Evolutionary conservation across 2,329 filamentous ascomycete genomes (phyloP).

Genomic region (Mycosphaerella arachidis): DNA sequence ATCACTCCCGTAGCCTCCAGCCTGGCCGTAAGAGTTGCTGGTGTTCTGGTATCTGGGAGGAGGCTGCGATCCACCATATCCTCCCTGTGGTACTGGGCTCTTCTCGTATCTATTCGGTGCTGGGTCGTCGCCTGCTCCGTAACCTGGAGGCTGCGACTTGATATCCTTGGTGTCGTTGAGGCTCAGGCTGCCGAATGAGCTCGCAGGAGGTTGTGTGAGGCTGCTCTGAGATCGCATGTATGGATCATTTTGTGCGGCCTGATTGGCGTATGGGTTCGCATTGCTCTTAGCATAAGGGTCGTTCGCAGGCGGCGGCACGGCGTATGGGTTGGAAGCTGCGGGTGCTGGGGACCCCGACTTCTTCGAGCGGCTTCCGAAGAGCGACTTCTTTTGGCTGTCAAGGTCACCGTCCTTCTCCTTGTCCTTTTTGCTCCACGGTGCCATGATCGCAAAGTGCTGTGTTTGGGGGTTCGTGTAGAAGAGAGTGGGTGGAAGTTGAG

Average conservation of each 20-base stretch:
- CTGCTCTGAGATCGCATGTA: conserved; percentile 27
- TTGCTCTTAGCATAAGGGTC: conserved; percentile 25
- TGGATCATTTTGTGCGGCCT: conserved; percentile 24
- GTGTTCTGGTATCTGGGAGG: conserved; percentile 23
- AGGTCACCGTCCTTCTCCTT: conserved; percentile 53
- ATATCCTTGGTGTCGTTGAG: conserved; percentile 20
- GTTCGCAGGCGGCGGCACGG: conserved; percentile 39
- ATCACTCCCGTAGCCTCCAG: conserved; percentile 49
- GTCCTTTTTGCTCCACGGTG: conserved; percentile 39
- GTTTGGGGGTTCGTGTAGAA: neutral
- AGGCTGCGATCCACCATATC: conserved; percentile 36
- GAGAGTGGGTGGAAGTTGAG: neutral
- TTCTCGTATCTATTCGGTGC: conserved; percentile 40
- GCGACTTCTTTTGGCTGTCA: conserved; percentile 50
- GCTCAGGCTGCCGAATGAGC: conserved; percentile 29
- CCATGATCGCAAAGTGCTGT: neutral
- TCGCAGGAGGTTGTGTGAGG: conserved; percentile 28
- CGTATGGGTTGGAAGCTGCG: conserved; percentile 52
- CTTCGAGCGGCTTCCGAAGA: conserved; percentile 56
- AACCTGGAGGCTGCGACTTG: conserved; percentile 32
- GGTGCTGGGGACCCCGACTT: conserved; percentile 41
- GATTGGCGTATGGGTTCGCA: conserved; percentile 32
- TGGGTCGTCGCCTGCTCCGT: conserved; percentile 21
- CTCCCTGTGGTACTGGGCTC: conserved; percentile 40
- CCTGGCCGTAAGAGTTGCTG: conserved; percentile 36